Evolutionary conservation across 2,329 filamentous ascomycete genomes (phyloP).

Genomic region (Pseudocercospora pini-densiflorae): DNA sequence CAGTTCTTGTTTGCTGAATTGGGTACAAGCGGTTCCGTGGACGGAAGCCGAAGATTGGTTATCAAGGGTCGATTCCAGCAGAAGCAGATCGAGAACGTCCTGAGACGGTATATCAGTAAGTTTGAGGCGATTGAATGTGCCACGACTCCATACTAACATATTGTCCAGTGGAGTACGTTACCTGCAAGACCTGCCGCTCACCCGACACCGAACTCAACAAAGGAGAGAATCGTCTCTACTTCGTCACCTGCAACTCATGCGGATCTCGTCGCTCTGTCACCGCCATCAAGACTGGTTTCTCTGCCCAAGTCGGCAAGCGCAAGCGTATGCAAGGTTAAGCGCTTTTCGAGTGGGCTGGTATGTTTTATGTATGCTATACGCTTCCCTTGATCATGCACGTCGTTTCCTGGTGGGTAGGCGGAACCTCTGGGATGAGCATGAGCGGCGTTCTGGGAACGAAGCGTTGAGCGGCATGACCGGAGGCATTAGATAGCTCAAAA

Average conservation of each 20-base stretch:
- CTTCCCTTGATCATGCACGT: constrained; percentile 6
- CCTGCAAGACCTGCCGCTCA: constrained; percentile 96
- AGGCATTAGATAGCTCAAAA: constrained; percentile 7
- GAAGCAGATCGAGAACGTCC: constrained; percentile 97
- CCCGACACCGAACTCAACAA: constrained; percentile 97
- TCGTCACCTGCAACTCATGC: constrained; percentile 88
- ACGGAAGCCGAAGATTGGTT: constrained; percentile 88
- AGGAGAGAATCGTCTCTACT: constrained; percentile 98
- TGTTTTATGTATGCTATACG: not conserved
- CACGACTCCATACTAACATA: constrained; percentile 30
- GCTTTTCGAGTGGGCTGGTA: not conserved
- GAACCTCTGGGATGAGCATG: constrained; percentile 5
- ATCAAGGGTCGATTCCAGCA: constrained; percentile 99
- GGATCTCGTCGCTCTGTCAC: constrained; percentile 78
- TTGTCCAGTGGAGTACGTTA: constrained; percentile 84
- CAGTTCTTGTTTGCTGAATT: constrained; percentile 97
- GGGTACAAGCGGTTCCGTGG: constrained; percentile 94
- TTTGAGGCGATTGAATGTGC: constrained; percentile 28
- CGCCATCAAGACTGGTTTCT: constrained; percentile 99
- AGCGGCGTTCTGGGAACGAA: constrained; percentile 6
- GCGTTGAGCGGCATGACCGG: constrained; percentile 2
- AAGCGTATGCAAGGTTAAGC: constrained; percentile 71
- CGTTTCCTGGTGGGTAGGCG: constrained; percentile 6
- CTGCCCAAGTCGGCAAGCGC: constrained; percentile 98
- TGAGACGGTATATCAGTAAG: constrained; percentile 92